These are phyloP conservation scores for Fusarium compactum DNA, from an alignment of 2,329 filamentous ascomycete genomes.

Conservation along the genomic window DNA sequence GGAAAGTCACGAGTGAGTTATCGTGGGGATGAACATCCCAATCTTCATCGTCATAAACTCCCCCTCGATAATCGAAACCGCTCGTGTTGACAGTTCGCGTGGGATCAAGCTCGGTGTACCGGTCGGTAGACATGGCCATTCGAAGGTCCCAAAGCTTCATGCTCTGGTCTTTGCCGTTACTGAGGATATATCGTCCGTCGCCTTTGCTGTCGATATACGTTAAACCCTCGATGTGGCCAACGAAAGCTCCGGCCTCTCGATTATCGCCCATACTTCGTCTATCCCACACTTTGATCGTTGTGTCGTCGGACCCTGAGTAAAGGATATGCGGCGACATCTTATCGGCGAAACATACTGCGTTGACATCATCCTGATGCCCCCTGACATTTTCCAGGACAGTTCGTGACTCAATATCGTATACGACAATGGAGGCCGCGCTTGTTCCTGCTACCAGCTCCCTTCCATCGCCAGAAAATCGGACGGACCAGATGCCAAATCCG, in stretches of 20 bases:
- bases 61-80: slow-evolving; percentile 81
- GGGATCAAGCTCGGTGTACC: slow-evolving; percentile 68
- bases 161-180: slow-evolving; percentile 94
- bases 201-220: slow-evolving; percentile 79
- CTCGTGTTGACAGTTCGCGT: slow-evolving; percentile 65
- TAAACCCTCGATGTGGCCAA: slow-evolving; percentile 74
- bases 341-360: slow-evolving; percentile 96
- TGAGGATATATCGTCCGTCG: slow-evolving; percentile 84
- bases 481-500: slow-evolving; percentile 81
- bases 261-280: slow-evolving; percentile 89
- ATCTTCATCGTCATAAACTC: slow-evolving; percentile 71
- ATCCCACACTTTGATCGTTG: slow-evolving; percentile 96
- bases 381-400: slow-evolving; percentile 78
- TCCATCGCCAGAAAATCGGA: slow-evolving; percentile 93
- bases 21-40: slow-evolving; percentile 78
- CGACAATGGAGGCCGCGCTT: slow-evolving; percentile 80
- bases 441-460: slow-evolving; percentile 92
- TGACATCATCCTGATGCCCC: slow-evolving; percentile 90
- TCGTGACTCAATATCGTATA: slow-evolving; percentile 91
- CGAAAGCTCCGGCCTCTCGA: slow-evolving; percentile 74
- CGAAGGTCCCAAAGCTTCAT: slow-evolving; percentile 98
- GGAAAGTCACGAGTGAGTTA: slow-evolving; percentile 93
- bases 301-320: slow-evolving; percentile 95
- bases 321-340: slow-evolving; percentile 89
- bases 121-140: slow-evolving; percentile 83